phyloP scores from a whole-genome alignment of 2,329 filamentous ascomycete species.

The Incumbomyces delicatus region DNA sequence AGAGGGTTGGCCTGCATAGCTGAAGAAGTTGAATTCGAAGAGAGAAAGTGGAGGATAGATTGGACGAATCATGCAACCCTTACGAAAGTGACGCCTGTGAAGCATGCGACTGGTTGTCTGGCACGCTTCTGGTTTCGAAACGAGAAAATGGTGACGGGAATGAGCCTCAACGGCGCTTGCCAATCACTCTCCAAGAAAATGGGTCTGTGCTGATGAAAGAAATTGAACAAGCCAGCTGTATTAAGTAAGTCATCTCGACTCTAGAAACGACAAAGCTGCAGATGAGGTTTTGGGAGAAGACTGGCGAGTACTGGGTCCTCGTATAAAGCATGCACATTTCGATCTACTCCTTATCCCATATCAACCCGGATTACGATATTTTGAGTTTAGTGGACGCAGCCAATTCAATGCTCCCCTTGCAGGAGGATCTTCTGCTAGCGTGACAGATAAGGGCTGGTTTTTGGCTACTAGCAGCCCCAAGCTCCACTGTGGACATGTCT shows the following conservation, averaged over 20 bases:
- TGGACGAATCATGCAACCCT: neutral
- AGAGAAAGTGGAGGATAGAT: neutral
- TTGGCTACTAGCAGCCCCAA: no score
- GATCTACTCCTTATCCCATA: constrained; percentile 4
- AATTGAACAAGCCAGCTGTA: no score
- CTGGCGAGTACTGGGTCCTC: neutral
- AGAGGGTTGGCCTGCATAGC: neutral
- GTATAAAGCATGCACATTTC: neutral
- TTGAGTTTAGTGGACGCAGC: constrained; percentile 1
- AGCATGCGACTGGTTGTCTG: neutral
- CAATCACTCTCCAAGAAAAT: neutral
- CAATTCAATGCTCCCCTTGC: no score
- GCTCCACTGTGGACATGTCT: no score
- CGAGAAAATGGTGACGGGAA: neutral
- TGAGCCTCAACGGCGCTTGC: neutral
- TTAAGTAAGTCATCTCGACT: neutral
- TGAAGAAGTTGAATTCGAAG: neutral
- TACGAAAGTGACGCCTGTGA: neutral
- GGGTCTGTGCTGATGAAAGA: no score
- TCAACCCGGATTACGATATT: constrained; percentile 1
- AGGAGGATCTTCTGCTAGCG: no score
- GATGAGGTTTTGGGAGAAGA: neutral
- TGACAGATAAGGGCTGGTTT: no score
- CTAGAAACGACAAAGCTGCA: neutral
- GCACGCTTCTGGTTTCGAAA: constrained; percentile 4